Conservation (phyloP, 2,329 filamentous ascomycete species). For the Penicillium sp. region DNA sequence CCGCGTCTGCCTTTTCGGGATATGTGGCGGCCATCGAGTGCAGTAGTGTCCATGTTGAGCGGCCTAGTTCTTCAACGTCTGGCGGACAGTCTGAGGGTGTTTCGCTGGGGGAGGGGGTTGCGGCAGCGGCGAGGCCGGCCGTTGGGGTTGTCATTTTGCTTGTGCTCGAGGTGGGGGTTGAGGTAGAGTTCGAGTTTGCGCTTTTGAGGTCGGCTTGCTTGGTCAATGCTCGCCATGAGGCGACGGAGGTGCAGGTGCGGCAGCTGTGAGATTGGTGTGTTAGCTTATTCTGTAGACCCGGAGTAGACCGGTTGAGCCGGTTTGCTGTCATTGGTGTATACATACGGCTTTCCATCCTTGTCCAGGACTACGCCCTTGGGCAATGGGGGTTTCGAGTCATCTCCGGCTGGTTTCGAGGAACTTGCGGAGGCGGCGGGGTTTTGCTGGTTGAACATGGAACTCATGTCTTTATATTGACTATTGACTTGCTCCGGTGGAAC, state of each 20-base stretch:
- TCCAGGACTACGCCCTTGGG: slow-evolving; percentile 44
- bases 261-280: slow-evolving; percentile 34
- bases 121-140: slow-evolving; percentile 27
- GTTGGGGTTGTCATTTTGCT: slow-evolving; percentile 27
- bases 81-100: slow-evolving; percentile 63
- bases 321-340: not conserved
- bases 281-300: not conserved
- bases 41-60: slow-evolving; percentile 83
- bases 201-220: slow-evolving; percentile 28
- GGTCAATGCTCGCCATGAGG: slow-evolving; percentile 41
- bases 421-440: slow-evolving; percentile 8
- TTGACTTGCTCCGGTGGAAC: slow-evolving; percentile 19
- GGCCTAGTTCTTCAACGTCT: slow-evolving; percentile 78
- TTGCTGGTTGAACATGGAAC: slow-evolving; percentile 13
- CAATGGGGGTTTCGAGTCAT: slow-evolving; percentile 24
- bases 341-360: slow-evolving; percentile 45
- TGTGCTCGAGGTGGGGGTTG: slow-evolving; percentile 11
- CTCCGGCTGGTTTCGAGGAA: slow-evolving; percentile 17
- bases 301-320: not conserved
- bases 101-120: slow-evolving; percentile 15
- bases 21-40: slow-evolving; percentile 86
- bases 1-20: slow-evolving; percentile 56
- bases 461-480: slow-evolving; percentile 8
- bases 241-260: slow-evolving; percentile 41
- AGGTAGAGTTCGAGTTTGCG: slow-evolving; percentile 6